Evolutionary conservation across 202 grass and related monocot genomes (phyloP).

Genomic region (Eragrostis tef): DNA sequence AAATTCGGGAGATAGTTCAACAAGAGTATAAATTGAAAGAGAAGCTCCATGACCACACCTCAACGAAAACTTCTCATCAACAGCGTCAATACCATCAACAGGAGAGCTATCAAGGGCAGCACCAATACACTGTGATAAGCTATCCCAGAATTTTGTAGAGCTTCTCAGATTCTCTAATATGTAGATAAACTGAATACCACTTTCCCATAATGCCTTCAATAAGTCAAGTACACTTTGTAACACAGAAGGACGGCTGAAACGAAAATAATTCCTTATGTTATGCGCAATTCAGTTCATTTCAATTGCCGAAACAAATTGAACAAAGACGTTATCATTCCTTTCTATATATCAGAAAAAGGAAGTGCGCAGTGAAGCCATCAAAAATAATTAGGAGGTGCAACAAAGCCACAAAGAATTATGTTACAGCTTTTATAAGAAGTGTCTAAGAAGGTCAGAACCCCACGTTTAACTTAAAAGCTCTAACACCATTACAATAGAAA

Average conservation of each 20-base stretch:
- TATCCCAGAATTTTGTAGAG: slow-evolving; percentile 73
- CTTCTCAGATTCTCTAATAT: slow-evolving; percentile 73
- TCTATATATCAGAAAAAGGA: not conserved
- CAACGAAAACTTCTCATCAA: slow-evolving; percentile 48
- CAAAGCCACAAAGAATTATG: not conserved
- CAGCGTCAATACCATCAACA: slow-evolving; percentile 41
- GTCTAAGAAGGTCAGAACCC: not conserved
- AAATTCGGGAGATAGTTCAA: slow-evolving; percentile 5
- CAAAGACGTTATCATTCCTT: not conserved
- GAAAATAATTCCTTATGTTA: slow-evolving; percentile 32
- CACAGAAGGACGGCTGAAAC: slow-evolving; percentile 64
- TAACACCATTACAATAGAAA: not conserved
- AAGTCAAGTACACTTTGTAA: slow-evolving; percentile 67
- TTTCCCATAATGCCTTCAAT: slow-evolving; percentile 86
- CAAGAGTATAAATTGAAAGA: slow-evolving; percentile 24
- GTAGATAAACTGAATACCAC: slow-evolving; percentile 61
- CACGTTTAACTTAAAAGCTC: not conserved
- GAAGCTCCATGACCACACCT: slow-evolving; percentile 50
- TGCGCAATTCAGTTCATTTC: slow-evolving; percentile 16
- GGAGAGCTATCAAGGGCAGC: slow-evolving; percentile 41
- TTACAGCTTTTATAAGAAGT: not conserved
- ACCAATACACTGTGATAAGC: slow-evolving; percentile 64
- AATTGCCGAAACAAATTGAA: slow-evolving; percentile 23
- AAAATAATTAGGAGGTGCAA: not conserved
- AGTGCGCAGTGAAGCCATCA: not conserved